phyloP scores from a whole-genome alignment of 768 basidiomycete species.

The Tulasnella sp. region DNA sequence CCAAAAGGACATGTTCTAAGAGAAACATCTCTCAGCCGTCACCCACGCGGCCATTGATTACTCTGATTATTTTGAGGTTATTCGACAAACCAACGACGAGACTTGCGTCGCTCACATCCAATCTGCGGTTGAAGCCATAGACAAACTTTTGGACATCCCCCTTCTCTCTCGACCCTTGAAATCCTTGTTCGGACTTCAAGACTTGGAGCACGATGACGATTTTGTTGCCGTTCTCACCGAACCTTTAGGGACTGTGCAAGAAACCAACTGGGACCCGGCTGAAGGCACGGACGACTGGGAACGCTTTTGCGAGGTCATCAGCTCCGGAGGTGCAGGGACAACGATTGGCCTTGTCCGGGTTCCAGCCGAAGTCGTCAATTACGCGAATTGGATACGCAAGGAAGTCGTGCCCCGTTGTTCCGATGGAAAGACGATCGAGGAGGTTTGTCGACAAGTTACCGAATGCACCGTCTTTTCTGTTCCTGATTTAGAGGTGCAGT shows the following conservation, averaged over 20 bases:
- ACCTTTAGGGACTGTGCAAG: constrained; percentile 68
- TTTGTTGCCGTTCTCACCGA: constrained; percentile 58
- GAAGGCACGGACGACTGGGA: constrained; percentile 43
- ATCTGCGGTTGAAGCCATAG: constrained; percentile 46
- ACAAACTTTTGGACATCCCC: constrained; percentile 42
- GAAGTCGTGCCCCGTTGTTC: constrained; percentile 54
- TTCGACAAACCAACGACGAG: constrained; percentile 14
- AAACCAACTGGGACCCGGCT: constrained; percentile 72
- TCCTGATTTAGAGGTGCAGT: constrained; percentile 33
- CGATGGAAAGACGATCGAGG: constrained; percentile 35
- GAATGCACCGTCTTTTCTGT: not conserved
- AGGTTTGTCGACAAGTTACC: constrained; percentile 29
- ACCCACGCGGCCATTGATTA: constrained; percentile 72
- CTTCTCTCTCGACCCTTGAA: constrained; percentile 45
- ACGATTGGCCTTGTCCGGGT: constrained; percentile 34
- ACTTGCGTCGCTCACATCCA: constrained; percentile 46
- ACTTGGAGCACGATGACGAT: constrained; percentile 59
- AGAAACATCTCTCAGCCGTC: constrained; percentile 38
- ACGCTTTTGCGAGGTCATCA: constrained; percentile 30
- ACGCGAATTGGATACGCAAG: constrained; percentile 64
- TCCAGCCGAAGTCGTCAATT: constrained; percentile 44
- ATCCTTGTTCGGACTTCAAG: constrained; percentile 59
- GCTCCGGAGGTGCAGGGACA: constrained; percentile 37
- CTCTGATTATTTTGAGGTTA: constrained; percentile 35
- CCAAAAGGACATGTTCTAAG: not conserved